Evolutionary conservation across 2,329 filamentous ascomycete species (phyloP), one percentile per base, ranked within the genome.

Genomic region (Colletotrichum coccodes): DNA sequence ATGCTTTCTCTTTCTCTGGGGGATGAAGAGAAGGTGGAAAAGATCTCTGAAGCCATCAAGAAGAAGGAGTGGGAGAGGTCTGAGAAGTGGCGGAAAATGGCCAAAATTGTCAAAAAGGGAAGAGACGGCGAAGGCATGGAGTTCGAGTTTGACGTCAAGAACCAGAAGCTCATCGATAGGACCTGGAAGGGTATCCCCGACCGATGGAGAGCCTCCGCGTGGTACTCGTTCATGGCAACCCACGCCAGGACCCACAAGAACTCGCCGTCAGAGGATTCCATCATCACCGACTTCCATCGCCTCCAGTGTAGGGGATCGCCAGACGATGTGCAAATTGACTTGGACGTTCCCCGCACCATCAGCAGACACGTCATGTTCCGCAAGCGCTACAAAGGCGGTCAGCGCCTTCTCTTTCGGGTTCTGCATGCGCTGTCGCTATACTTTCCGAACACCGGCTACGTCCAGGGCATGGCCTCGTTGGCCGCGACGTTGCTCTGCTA

Each of bases 181-280:
- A 97, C 94, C 1, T 99, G 96, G 96, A 99, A 99, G 78, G 96
- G 96, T 34, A 97, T 99, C 71, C 96, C 96, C 0, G 96, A 99
- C 80, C 90, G 94, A 71, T 99, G 96, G 96, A 92, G 96, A 59
- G 89, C 92, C 36, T 92, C 94, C 1, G 96, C 95, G 2, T 99
- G 96, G 96, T 95, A 95, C 82, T 94, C 94, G 4, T 99, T 99
- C 77, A 87, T 99, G 32, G 87, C 90, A 7, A 84, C 92, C 9
- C 95, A 93, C 71, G 94, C 94, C 38, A 90, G 88, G 75, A 88
- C 86, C 70, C 85, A 88, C 71, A 81, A 85, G 58, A 85, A 88
- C n/a, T 89, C 87, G 58, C 87, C 89, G 4, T 85, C 89, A 0
- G 93, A 96, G 64, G 89, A 91, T 46, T 87, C 93, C 64, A 87